Percentiles rank a stretch among this genome's conserved stretches.
Conservation (phyloP, 2,329 filamentous ascomycete genomes). For the Pseudogymnoascus sp. region DNA sequence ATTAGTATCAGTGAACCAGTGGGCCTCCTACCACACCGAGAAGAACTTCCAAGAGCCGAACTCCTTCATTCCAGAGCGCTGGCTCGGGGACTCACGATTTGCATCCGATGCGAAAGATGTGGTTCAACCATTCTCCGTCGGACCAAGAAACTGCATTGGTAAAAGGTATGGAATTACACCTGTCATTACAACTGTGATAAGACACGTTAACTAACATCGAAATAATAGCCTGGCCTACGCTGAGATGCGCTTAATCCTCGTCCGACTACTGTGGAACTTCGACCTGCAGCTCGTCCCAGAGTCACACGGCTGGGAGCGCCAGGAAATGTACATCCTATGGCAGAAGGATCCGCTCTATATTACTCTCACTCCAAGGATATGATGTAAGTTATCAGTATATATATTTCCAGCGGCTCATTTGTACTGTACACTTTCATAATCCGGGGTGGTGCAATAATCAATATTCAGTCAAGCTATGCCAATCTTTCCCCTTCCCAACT, state of each 20-base stretch:
- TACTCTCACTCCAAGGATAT: neutral
- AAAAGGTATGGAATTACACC: neutral
- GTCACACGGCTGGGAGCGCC: neutral
- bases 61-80: constrained; percentile 35
- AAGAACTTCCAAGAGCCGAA: neutral
- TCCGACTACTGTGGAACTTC: constrained; percentile 22
- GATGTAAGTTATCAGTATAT: neutral
- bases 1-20: neutral
- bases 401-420: neutral
- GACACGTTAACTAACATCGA: neutral
- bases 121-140: constrained; percentile 17
- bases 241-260: constrained; percentile 19
- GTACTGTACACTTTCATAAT: neutral
- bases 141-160: constrained; percentile 18
- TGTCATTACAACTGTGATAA: neutral
- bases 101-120: constrained; percentile 25
- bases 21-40: neutral
- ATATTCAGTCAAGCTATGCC: neutral
- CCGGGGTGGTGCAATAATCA: neutral
- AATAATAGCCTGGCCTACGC: constrained; percentile 14
- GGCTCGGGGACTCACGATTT: constrained; percentile 22
- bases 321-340: constrained; percentile 9
- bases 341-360: constrained; percentile 11
- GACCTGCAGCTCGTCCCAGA: constrained; percentile 14
- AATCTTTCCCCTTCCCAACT: neutral